phyloP scores from a whole-genome alignment of 208 protist species.

The Trypanosoma melophagium region DNA sequence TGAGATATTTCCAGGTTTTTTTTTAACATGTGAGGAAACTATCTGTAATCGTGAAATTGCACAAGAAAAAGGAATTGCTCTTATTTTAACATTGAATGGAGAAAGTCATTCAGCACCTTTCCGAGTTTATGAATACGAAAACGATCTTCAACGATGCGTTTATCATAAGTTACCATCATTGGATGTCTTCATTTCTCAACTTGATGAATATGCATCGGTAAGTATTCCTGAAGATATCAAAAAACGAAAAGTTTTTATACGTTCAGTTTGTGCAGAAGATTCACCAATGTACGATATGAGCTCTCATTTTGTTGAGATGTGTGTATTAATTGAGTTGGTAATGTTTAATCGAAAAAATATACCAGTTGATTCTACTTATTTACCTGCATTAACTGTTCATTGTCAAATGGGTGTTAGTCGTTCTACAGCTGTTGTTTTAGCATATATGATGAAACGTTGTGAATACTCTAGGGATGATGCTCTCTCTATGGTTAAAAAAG shows the following conservation, averaged over 20 bases:
- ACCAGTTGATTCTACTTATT: neutral
- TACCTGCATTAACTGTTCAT: slow-evolving; percentile 63
- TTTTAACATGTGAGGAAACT: slow-evolving; percentile 67
- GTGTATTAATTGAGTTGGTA: slow-evolving; percentile 66
- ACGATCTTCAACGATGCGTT: slow-evolving; percentile 20
- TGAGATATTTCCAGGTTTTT: slow-evolving; percentile 77
- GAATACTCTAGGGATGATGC: slow-evolving; percentile 50
- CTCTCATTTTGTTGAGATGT: slow-evolving; percentile 60
- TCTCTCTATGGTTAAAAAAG: slow-evolving; percentile 53
- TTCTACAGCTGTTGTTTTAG: slow-evolving; percentile 74
- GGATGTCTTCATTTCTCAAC: slow-evolving; percentile 41
- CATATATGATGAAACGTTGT: slow-evolving; percentile 84
- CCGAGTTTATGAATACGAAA: slow-evolving; percentile 45
- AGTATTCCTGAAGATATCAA: slow-evolving; percentile 19
- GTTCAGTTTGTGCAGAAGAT: slow-evolving; percentile 67
- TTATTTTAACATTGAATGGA: slow-evolving; percentile 78
- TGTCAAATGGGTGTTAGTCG: slow-evolving; percentile 89
- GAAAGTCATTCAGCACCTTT: slow-evolving; percentile 45
- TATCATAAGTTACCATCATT: slow-evolving; percentile 39
- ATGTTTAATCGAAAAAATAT: slow-evolving; percentile 31
- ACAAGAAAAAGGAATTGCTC: slow-evolving; percentile 46
- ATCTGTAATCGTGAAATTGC: slow-evolving; percentile 25
- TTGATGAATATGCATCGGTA: slow-evolving; percentile 45
- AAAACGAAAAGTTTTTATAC: slow-evolving; percentile 60
- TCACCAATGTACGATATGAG: slow-evolving; percentile 72